Base-by-base conservation (phyloP, 1,139 yeast species). In the Yamadazyma atmosphaerica region DNA sequence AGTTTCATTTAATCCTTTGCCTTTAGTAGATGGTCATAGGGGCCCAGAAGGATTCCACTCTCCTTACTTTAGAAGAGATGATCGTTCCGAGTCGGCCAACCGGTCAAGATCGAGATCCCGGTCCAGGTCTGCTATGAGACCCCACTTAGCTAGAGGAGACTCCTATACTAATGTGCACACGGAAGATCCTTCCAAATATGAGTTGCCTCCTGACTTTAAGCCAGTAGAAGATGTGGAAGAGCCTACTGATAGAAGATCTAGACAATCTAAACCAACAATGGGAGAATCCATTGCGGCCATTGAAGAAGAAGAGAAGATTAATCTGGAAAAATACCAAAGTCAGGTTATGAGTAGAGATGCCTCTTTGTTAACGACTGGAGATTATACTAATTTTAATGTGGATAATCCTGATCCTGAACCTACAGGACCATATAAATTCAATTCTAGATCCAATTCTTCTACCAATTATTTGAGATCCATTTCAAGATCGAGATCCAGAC, bases 101-200 rank as follows among this genome's bases (percentile, higher is more conserved):
- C 39, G 61, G 43, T 38, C 49, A 13, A 40, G 52, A 29, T 57
- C 46, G 4, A 51, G 63, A 39, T 55, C 65, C 7, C 39, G 55
- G 33, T 61, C 73, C 3, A 54, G 67, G 26, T 52, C 70, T 3
- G 53, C 62, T 3, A 45, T 52, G 12, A 66, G 58, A 47, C 83
- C 85, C 3, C 84, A 80, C 55, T 67, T 81, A 53, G 86, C 86
- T 7, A 68, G 83, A 44, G 86, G 86, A 33, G 86, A 80, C 48
- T 77, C 84, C 1, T 80, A 79, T 54, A 80, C 78, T 51, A 73
- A 72, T 51, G 65, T 72, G 25, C 66, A 64, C 38, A 53, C 47
- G 17, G 70, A 63, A 12, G 67, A 66, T 34, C 77, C 77, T 23
- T 49, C 65, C 12, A 60, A 63, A 42, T 72, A 72, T 48, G 77